Conservation (phyloP, 495 filamentous ascomycete species). For the Penicillium angulare region DNA sequence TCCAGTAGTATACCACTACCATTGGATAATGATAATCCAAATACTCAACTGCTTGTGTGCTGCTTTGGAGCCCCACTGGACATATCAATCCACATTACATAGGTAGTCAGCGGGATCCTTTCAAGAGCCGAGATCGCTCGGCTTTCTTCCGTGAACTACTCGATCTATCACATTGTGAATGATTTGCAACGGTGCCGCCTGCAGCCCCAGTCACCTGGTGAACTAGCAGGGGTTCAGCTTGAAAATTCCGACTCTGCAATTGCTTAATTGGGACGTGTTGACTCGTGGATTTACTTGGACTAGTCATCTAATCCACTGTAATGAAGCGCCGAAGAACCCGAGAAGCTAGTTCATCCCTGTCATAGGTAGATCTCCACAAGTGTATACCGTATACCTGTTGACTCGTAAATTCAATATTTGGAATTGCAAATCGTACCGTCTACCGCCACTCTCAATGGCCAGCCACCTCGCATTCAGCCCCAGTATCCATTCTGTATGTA, state of each 20-base stretch:
- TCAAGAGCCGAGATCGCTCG: not conserved
- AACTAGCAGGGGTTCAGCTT: constrained; percentile 9
- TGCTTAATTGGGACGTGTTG: constrained; percentile 5
- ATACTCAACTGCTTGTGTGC: not conserved
- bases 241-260: not conserved
- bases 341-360: not conserved
- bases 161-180: constrained; percentile 22
- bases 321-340: not conserved
- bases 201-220: constrained; percentile 1
- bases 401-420: too few relatives aligned
- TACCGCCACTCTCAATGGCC: too few relatives aligned
- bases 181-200: constrained; percentile 23
- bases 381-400: not conserved
- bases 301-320: not conserved
- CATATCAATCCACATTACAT: not conserved
- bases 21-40: not conserved
- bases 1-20: not conserved
- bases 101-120: too few relatives aligned
- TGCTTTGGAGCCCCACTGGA: not conserved
- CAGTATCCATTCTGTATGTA: too few relatives aligned
- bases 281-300: not conserved
- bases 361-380: too few relatives aligned
- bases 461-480: too few relatives aligned
- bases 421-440: too few relatives aligned
- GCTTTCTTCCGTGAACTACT: not conserved